Evolutionary conservation across 2,329 filamentous ascomycete genomes (phyloP), one percentile per base, ranked within the genome.

Genomic region (Dryadomyces quercivorus): DNA sequence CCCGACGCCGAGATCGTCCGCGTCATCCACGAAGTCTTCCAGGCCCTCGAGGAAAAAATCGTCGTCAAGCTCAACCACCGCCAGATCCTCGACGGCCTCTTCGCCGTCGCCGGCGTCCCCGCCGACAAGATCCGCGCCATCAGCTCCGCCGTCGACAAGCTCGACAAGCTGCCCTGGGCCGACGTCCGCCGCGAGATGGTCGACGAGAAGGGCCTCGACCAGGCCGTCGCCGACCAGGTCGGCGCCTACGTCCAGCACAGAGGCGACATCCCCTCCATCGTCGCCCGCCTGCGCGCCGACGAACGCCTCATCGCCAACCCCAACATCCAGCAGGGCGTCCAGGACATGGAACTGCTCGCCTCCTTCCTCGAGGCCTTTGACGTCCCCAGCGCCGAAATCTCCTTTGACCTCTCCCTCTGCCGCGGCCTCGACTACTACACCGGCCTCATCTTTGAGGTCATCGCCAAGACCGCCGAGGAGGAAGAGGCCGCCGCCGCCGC

Each of bases 31-130:
- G 90, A 96, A 66, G 86, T 95, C 44, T 95, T 96, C 64, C 81
- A 92, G 61, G 80, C 80, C 50, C 75, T 96, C 40, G 74, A 82
- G 51, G 50, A 59, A 54, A 81, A 80, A 40, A 88, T 88, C 66
- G 91, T 86, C 2, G 93, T 96, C 72, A 95, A 96, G 74, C 77
- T 95, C 65, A 97, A 96, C 73, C 89, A 96, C 80, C 80, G 92
- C 61, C 92, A 94, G 71, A 92, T 96, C 50, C 77, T 97, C 16
- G 91, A 96, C 63, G 92, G 91, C 56, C 80, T 96, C 61, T 96
- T 97, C 70, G 80, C 88, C 66, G 88, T 95, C 31, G 92, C 88
- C 62, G 91, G 92, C 59, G 91, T 97, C 15, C 88, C 91, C 1
- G 73, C 80, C 56, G 86, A 95, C 55, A 91, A 94, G 75, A 87